Percentiles rank a stretch among this genome's conserved stretches.
These are phyloP conservation scores for Rhodotorula sp. DNA, from an alignment of 1,284 basidiomycete genomes.

Conservation along the genomic window DNA sequence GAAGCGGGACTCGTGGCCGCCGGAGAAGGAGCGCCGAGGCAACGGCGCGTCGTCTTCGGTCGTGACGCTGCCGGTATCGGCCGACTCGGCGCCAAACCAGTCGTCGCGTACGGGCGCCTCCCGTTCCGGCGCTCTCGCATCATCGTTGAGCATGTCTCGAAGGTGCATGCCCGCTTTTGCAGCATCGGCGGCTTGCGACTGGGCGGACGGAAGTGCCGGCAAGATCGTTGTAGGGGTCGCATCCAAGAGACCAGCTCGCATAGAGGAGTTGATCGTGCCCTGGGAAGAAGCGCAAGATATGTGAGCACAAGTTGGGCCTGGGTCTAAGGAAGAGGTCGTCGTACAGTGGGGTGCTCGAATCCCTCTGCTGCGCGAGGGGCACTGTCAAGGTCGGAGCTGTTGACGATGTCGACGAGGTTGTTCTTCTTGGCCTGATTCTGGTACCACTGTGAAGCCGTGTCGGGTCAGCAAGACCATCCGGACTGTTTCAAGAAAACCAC, in stretches of 20 bases:
- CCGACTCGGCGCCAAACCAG: conserved; percentile 30
- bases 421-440: conserved; percentile 32
- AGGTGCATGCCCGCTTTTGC: conserved; percentile 31
- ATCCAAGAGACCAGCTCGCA: conserved; percentile 26
- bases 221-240: conserved; percentile 2
- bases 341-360: too few species aligned
- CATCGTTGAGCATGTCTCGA: conserved; percentile 40
- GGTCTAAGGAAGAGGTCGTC: too few species aligned
- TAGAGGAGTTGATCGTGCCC: neutral
- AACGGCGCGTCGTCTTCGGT: conserved; percentile 22
- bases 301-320: neutral
- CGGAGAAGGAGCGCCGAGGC: neutral
- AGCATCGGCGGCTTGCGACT: neutral
- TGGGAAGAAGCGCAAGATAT: neutral
- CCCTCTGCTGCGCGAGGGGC: neutral
- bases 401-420: conserved; percentile 11
- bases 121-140: conserved; percentile 11
- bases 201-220: conserved; percentile 4
- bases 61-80: conserved; percentile 10
- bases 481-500: too few species aligned
- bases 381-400: neutral
- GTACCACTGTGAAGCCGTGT: conserved; percentile 21
- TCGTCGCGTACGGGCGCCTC: conserved; percentile 20
- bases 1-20: neutral
- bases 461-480: neutral